These are phyloP conservation scores for Mortierella sp. DNA, from an alignment of 371 early-diverging fungal genomes.

Conservation along the genomic window DNA sequence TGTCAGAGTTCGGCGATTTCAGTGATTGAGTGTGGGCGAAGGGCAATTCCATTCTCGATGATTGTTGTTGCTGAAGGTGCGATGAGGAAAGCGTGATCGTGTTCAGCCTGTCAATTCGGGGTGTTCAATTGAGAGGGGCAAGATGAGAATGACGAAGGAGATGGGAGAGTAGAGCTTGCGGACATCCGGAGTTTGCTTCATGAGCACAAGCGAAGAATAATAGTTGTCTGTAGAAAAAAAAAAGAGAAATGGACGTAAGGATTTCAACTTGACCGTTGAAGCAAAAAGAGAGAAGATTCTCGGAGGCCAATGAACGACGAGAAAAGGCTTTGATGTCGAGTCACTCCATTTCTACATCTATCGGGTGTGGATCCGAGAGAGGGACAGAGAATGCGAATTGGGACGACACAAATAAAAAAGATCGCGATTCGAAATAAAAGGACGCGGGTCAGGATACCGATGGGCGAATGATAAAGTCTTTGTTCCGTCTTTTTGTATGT, in stretches of 20 bases:
- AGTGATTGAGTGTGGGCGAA: not conserved
- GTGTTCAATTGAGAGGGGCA: too few relatives aligned
- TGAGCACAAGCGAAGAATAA: too few relatives aligned
- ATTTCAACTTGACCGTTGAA: not conserved
- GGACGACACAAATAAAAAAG: not conserved
- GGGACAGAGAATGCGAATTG: not conserved
- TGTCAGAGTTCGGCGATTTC: not conserved
- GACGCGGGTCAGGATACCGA: not conserved
- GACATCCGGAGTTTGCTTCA: too few relatives aligned
- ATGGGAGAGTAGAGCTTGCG: too few relatives aligned
- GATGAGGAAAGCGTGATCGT: too few relatives aligned
- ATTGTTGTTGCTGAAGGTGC: not conserved
- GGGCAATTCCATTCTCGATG: not conserved
- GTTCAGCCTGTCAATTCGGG: too few relatives aligned
- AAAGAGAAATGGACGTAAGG: not conserved
- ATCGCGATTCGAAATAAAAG: not conserved
- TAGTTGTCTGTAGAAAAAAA: too few relatives aligned
- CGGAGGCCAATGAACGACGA: not conserved
- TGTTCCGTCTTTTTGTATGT: not conserved
- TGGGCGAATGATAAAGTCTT: not conserved
- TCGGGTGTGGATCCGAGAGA: slow-evolving; percentile 1
- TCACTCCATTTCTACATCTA: not conserved
- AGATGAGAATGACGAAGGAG: too few relatives aligned
- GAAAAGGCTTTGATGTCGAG: not conserved
- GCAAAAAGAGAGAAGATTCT: not conserved